Evolutionary conservation across 106 monocot genomes (phyloP), one percentile per base, ranked within the genome.

Genomic region (Agapanthus africanus): DNA sequence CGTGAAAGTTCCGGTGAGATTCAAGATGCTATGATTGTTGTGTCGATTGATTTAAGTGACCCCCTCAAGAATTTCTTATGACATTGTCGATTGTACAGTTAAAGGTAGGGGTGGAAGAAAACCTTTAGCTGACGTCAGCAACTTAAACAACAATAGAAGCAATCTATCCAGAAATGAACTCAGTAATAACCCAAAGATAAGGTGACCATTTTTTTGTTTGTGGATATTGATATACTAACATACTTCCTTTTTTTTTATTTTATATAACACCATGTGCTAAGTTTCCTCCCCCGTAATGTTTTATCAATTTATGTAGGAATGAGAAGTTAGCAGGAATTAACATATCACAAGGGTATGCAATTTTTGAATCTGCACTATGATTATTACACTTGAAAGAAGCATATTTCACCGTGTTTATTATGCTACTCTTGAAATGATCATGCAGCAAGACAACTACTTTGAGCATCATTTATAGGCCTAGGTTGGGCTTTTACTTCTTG

Each of bases 81-180:
- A n/a, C n/a, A 65, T 38, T 39, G 37, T 28, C 40, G 35, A 37
- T 36, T 73, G 14, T 26, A 18, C 14, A 66, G 67, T 28, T 30
- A 74, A 74, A 74, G 13, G 33, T 44, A 59, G 40, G 57, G 44
- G 27, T 32, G 67, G 67, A 32, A 74, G 74, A 49, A 74, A 67
- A 16, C 41, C 74, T 33, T 67, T 74, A 42, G 74, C 57, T 32
- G 67, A 54, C 59, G 41, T 74, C 23, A 74, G 67, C 74, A 74
- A 67, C 57, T 40, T 33, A 42, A 57, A 59, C 34, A 56, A 67
- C 39, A 31, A 56, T 40, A 33, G 10, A 23, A 33, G 41, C 27
- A 26, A 23, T 42, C 74, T 35, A 36, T 7, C 6, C 19, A 36
- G 37, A 63, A 47, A 16, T 38, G 23, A 50, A 19, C 27, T 40